A percentile compares a stretch with the other conserved stretches of the same genome.
Conservation (phyloP, 1,284 basidiomycete species). For the Ceratobasidium sp. region DNA sequence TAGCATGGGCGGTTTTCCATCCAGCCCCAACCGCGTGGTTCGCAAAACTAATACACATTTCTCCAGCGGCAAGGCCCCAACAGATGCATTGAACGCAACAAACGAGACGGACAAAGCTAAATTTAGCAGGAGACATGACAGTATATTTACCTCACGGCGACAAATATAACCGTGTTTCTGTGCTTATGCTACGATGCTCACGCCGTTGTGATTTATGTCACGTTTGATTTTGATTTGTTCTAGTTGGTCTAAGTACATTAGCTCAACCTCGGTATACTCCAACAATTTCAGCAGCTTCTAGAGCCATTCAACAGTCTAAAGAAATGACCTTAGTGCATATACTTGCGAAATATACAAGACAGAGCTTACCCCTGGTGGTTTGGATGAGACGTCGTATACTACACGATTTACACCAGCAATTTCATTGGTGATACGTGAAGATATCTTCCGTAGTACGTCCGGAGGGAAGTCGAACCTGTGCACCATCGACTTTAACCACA, state of each 20-base stretch:
- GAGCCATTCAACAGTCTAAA: constrained; percentile 57
- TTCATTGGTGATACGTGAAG: constrained; percentile 98
- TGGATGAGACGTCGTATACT: constrained; percentile 97
- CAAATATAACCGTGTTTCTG: no score
- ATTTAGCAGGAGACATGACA: no score
- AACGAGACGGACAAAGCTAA: no score
- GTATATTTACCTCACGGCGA: no score
- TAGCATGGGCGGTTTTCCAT: no score
- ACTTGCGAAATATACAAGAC: constrained; percentile 12
- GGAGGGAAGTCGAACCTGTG: constrained; percentile 94
- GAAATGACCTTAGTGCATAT: not conserved
- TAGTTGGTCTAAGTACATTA: constrained; percentile 6
- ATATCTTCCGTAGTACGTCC: constrained; percentile 90
- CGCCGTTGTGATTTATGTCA: no score
- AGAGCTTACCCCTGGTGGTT: constrained; percentile 88
- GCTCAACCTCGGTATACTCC: not conserved
- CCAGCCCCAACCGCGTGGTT: no score
- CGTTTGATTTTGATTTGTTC: no score
- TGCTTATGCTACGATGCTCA: no score
- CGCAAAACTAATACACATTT: no score
- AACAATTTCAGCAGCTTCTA: constrained; percentile 47
- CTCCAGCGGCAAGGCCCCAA: no score
- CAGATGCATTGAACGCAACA: not conserved
- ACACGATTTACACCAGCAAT: constrained; percentile 94
- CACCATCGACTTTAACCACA: constrained; percentile 16